Base-by-base conservation (phyloP, 345 rosid species). In the Salix viminalis region DNA sequence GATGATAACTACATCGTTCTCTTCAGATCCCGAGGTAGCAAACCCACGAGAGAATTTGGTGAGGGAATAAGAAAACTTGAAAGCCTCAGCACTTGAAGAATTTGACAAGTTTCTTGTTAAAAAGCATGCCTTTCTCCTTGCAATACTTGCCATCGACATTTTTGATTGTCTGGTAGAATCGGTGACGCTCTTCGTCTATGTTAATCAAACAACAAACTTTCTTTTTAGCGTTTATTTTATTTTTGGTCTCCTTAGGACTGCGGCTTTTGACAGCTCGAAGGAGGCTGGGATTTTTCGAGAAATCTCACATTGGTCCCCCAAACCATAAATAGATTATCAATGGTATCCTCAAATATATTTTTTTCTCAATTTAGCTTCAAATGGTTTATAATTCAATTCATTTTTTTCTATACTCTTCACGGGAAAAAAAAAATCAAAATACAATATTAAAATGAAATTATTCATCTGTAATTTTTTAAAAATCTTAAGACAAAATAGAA, bases 81-180 rank as follows among this genome's bases (percentile, higher is more conserved):
- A 79, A 18, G 90, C 90, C 41, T 88, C 90, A 2, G 84, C 76
- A n/a, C 79, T 70, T 52, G 89, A 79, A 46, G 89, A 81, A 41
- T 76, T 84, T 19, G 89, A 79, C 71, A 91, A 73, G 84, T 88
- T 91, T 75, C 91, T 83, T 34, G 91, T 79, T 30, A 92, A 83
- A 39, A 86, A 76, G 86, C 72, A 89, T 0, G 87, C 90, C 84
- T 90, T 96, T 82, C 97, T 87, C 79, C 94, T 87, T 37, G 93
- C 97, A 26, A 96, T 80, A 74, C 89, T 92, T 62, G 97, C 92
- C 92, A 96, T 89, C 83, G 97, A 93, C 98, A 94, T 96, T 81
- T 79, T 75, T 15, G 28, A 39, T 50, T 44, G 42, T 12, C 37
- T 74, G 67, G 34, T 64, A 23, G 34, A 54, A 54, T 21, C 23